Percentiles rank a stretch among this genome's conserved stretches.
phyloP scores from a whole-genome alignment of 805 yeast species.

The Maudiozyma serrabonitensis region DNA sequence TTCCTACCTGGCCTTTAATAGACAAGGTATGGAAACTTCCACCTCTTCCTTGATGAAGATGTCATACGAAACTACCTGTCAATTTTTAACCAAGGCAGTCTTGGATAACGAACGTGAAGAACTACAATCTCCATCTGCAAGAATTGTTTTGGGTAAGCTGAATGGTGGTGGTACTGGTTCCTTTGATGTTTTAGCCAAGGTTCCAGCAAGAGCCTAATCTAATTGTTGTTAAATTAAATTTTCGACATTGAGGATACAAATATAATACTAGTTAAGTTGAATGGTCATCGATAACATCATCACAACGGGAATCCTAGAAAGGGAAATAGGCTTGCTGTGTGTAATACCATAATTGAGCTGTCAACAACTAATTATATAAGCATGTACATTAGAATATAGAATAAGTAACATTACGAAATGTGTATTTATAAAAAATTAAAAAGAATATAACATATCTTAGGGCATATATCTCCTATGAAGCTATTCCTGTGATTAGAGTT shows the following conservation, averaged over 20 bases:
- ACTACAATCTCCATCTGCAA: conserved; percentile 84
- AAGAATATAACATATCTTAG: not conserved
- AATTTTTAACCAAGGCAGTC: conserved; percentile 92
- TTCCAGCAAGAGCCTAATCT: conserved; percentile 18
- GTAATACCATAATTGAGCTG: no score
- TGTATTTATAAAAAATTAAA: not conserved
- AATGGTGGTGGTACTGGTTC: conserved; percentile 93
- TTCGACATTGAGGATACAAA: no score
- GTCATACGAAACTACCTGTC: conserved; percentile 98
- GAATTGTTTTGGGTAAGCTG: conserved; percentile 85
- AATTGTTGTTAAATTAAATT: no score
- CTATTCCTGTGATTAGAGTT: no score
- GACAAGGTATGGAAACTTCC: conserved; percentile 95
- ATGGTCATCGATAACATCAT: no score
- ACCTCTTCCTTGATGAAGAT: conserved; percentile 96
- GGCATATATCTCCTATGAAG: no score
- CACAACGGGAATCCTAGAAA: no score
- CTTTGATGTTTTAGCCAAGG: conserved; percentile 59
- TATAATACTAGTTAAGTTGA: no score
- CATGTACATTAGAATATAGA: not conserved
- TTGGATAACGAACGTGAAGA: conserved; percentile 84
- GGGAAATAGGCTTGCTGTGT: no score
- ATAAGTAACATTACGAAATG: not conserved
- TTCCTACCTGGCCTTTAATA: conserved; percentile 87
- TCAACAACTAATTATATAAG: no score